Conservation (phyloP, 371 early-diverging fungal species). For the Mortierella sp. region DNA sequence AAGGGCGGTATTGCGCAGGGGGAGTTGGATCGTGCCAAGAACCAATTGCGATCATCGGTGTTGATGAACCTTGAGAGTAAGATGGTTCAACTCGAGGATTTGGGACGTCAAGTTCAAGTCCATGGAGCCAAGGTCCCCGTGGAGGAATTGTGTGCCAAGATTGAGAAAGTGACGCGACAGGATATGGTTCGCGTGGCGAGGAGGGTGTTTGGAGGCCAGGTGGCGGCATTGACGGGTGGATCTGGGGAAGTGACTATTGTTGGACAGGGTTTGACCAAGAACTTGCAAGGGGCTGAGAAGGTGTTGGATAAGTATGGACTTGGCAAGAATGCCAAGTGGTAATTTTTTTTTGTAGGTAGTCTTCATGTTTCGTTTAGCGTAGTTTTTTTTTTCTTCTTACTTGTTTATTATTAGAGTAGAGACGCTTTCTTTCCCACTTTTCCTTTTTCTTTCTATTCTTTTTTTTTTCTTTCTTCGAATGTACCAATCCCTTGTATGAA, state of each 20-base stretch:
- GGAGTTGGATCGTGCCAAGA: constrained; percentile 93
- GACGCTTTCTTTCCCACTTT: not conserved
- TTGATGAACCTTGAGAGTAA: constrained; percentile 95
- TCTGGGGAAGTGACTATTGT: constrained; percentile 71
- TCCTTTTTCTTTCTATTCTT: not conserved
- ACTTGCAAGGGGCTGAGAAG: constrained; percentile 61
- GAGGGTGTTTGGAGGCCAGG: constrained; percentile 70
- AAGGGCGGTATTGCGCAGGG: constrained; percentile 62
- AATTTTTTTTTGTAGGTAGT: not conserved
- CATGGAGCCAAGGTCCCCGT: constrained; percentile 83
- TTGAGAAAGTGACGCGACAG: constrained; percentile 79
- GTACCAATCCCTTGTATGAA: not conserved
- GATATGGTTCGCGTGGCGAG: constrained; percentile 82
- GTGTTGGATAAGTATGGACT: constrained; percentile 62
- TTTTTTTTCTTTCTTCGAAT: not conserved
- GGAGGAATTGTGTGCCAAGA: constrained; percentile 81
- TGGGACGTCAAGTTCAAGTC: constrained; percentile 93
- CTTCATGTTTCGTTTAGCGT: not conserved
- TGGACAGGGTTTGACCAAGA: constrained; percentile 66
- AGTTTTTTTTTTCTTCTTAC: not conserved
- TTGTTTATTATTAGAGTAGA: not conserved
- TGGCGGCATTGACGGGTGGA: constrained; percentile 67
- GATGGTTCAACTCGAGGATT: constrained; percentile 94
- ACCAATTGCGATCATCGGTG: constrained; percentile 92
- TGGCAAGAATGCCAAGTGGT: constrained; percentile 58